phyloP scores from a whole-genome alignment of 805 yeast genomes.

The Candida broadrunensis region DNA sequence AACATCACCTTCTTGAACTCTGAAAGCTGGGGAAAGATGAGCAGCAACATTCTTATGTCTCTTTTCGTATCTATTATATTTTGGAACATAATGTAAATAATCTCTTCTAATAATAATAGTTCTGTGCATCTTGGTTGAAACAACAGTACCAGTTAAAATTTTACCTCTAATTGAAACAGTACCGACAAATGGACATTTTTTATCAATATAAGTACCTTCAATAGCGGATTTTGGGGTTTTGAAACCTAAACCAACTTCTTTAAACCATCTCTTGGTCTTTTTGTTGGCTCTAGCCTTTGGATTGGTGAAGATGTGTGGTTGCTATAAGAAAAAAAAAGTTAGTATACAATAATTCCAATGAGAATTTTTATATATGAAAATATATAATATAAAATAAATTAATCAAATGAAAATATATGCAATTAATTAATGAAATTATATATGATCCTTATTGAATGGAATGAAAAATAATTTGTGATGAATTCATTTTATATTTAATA shows the following conservation, averaged over 20 bases:
- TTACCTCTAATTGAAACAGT: constrained; percentile 98
- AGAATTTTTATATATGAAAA: too few relatives aligned
- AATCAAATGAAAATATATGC: too few relatives aligned
- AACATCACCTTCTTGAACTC: constrained; percentile 97
- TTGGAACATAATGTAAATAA: constrained; percentile 99
- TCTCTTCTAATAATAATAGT: constrained; percentile 99
- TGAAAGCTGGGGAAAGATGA: constrained; percentile 99
- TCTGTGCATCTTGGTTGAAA: constrained; percentile 99
- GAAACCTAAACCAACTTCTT: constrained; percentile 99
- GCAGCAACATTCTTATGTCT: constrained; percentile 99
- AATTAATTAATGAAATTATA: too few relatives aligned
- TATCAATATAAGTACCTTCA: constrained; percentile 98
- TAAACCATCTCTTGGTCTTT: constrained; percentile 99
- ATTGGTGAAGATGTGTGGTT: constrained; percentile 99
- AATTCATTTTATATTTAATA: too few relatives aligned
- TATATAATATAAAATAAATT: too few relatives aligned
- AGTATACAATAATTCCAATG: not conserved
- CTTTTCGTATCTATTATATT: constrained; percentile 99
- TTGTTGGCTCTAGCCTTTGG: constrained; percentile 98
- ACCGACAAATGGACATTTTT: constrained; percentile 99
- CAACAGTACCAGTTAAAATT: constrained; percentile 99
- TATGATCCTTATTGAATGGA: too few relatives aligned
- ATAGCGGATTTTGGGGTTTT: constrained; percentile 99
- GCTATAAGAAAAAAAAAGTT: constrained; percentile 49
- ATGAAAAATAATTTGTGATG: too few relatives aligned